These are phyloP conservation scores for Typha latifolia DNA, from an alignment of 176 grass and related monocot genomes.

Conservation along the genomic window DNA sequence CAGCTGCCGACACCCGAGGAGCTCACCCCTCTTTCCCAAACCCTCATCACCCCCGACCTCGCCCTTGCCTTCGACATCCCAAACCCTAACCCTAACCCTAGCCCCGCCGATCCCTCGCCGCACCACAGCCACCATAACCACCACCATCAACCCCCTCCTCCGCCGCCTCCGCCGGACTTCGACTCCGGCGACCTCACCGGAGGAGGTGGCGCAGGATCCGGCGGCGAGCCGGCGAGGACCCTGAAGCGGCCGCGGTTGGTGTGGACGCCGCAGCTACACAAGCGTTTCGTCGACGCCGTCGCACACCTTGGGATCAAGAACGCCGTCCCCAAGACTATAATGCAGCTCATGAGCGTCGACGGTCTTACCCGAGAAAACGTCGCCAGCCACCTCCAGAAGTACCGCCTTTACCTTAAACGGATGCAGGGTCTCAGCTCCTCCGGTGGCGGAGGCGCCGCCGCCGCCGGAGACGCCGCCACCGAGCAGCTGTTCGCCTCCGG, in stretches of 20 bases:
- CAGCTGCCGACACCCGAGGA: constrained; percentile 76
- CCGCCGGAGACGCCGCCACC: constrained; percentile 50
- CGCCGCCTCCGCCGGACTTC: constrained; percentile 22
- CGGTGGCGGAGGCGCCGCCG: constrained; percentile 30
- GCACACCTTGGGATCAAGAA: constrained; percentile 92
- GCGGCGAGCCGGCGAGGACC: constrained; percentile 67
- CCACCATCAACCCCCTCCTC: neutral
- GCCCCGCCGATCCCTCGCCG: neutral
- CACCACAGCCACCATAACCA: neutral
- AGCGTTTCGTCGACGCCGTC: constrained; percentile 80
- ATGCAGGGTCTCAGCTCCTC: constrained; percentile 57
- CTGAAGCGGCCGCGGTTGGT: constrained; percentile 78
- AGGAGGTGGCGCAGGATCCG: constrained; percentile 7
- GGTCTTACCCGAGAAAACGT: constrained; percentile 96
- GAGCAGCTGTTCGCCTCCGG: constrained; percentile 80
- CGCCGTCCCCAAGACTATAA: constrained; percentile 95
- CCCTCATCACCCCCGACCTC: constrained; percentile 80
- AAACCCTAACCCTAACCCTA: constrained; percentile 7
- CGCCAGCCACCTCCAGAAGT: constrained; percentile 81
- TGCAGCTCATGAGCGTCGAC: constrained; percentile 89
- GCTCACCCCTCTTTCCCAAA: constrained; percentile 73
- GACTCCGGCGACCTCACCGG: constrained; percentile 36
- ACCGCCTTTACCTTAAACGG: constrained; percentile 80
- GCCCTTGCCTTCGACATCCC: constrained; percentile 86
- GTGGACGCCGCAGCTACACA: constrained; percentile 93